phyloP scores from a whole-genome alignment of 495 filamentous ascomycete genomes.

The Hyaloscypha finlandica region DNA sequence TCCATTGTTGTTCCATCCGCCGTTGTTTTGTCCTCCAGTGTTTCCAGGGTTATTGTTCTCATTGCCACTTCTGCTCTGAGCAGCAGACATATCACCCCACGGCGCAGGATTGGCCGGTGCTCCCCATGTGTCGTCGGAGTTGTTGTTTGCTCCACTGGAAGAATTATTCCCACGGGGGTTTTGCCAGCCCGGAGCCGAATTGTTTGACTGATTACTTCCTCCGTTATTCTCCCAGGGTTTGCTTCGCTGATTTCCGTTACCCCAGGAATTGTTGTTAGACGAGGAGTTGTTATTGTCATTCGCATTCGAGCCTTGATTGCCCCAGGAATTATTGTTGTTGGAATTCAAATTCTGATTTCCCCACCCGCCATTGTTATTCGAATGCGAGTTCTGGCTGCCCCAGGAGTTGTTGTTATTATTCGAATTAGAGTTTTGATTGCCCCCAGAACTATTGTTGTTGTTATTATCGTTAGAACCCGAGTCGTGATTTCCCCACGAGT shows the following conservation, averaged over 20 bases:
- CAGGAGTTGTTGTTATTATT: constrained; percentile 20
- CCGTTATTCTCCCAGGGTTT: constrained; percentile 6
- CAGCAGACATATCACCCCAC: constrained; percentile 29
- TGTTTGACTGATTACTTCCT: constrained; percentile 17
- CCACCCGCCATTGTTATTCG: constrained; percentile 9
- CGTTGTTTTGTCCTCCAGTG: background rate
- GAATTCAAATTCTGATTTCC: constrained; percentile 9
- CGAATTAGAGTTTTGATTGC: background rate
- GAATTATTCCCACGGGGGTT: constrained; percentile 14
- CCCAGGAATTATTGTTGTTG: background rate
- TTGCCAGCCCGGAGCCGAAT: background rate
- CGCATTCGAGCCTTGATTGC: constrained; percentile 6
- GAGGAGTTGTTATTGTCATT: background rate
- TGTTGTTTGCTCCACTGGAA: constrained; percentile 11
- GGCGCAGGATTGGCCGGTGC: background rate
- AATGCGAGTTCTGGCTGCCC: constrained; percentile 11
- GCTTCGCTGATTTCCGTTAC: background rate
- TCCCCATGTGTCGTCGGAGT: constrained; percentile 14
- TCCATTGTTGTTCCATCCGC: background rate
- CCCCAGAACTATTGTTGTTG: background rate
- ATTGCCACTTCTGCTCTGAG: constrained; percentile 12
- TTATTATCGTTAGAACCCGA: constrained; percentile 15
- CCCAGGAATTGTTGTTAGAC: constrained; percentile 10
- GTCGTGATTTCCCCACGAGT: background rate
- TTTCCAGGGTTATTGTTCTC: background rate